These are phyloP conservation scores for Trichoderma aggressivum DNA, from an alignment of 2,329 filamentous ascomycete genomes.

Conservation along the genomic window DNA sequence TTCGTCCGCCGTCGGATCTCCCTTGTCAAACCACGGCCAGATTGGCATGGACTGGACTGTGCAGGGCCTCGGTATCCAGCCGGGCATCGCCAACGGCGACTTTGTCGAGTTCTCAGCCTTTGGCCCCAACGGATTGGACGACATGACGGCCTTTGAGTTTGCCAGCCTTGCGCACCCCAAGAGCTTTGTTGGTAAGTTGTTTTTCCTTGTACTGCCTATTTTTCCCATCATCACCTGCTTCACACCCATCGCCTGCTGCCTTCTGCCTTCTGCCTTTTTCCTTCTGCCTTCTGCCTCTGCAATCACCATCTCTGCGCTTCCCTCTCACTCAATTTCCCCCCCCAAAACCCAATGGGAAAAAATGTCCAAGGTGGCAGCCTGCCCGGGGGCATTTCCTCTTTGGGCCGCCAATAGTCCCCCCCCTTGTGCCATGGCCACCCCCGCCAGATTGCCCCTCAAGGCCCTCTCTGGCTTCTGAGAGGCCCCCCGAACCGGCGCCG, in stretches of 20 bases:
- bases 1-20: slow-evolving; percentile 66
- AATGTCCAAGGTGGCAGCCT: neutral
- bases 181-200: slow-evolving; percentile 56
- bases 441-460: slow-evolving; percentile 23
- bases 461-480: slow-evolving; percentile 20
- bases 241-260: neutral
- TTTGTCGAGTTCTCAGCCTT: slow-evolving; percentile 57
- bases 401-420: neutral
- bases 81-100: slow-evolving; percentile 59
- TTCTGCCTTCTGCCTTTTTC: neutral
- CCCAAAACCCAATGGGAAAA: neutral
- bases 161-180: slow-evolving; percentile 38
- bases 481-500: neutral
- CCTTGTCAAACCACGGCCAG: slow-evolving; percentile 59
- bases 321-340: neutral
- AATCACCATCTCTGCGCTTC: neutral
- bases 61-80: slow-evolving; percentile 55
- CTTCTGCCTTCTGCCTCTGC: neutral
- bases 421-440: neutral
- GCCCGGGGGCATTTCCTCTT: slow-evolving; percentile 7
- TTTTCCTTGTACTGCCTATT: slow-evolving; percentile 15
- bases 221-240: neutral
- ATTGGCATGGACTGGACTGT: slow-evolving; percentile 57
- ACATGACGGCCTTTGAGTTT: slow-evolving; percentile 47
- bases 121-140: slow-evolving; percentile 48